These are phyloP conservation scores for Climacium dendroides DNA, from an alignment of 225 moss, liverwort and hornwort species.

Conservation along the genomic window DNA sequence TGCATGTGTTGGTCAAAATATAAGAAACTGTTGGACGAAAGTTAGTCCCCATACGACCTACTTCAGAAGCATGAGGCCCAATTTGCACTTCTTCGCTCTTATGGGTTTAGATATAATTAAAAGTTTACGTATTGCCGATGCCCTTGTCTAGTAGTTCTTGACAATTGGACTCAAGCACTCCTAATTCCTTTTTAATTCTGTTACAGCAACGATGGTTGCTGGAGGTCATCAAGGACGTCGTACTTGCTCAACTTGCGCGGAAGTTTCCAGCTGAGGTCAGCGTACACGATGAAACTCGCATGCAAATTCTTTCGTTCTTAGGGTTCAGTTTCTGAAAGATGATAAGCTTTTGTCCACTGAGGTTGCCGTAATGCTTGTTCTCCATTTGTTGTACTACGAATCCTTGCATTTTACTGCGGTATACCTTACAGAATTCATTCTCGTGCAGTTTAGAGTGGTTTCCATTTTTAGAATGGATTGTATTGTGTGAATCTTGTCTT, in stretches of 20 bases:
- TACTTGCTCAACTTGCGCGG: slow-evolving; percentile 60
- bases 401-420: not conserved
- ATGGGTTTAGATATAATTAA: not conserved
- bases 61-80: not conserved
- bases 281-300: not conserved
- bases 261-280: slow-evolving; percentile 80
- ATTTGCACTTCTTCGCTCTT: not conserved
- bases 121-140: not conserved
- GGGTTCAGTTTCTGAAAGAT: not conserved
- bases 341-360: not conserved
- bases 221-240: slow-evolving; percentile 79
- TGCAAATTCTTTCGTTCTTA: not conserved
- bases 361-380: not conserved
- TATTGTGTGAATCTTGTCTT: not conserved
- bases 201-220: slow-evolving; percentile 72
- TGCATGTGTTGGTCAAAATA: not conserved
- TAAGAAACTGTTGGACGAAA: not conserved
- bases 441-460: not conserved
- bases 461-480: not conserved
- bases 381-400: not conserved
- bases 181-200: not conserved
- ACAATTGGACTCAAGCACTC: slow-evolving; percentile 8
- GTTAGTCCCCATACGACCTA: not conserved
- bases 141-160: not conserved
- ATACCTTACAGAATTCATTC: not conserved